These are phyloP conservation scores for Meira miltonrushii DNA, from an alignment of 1,284 basidiomycete species.

Conservation along the genomic window DNA sequence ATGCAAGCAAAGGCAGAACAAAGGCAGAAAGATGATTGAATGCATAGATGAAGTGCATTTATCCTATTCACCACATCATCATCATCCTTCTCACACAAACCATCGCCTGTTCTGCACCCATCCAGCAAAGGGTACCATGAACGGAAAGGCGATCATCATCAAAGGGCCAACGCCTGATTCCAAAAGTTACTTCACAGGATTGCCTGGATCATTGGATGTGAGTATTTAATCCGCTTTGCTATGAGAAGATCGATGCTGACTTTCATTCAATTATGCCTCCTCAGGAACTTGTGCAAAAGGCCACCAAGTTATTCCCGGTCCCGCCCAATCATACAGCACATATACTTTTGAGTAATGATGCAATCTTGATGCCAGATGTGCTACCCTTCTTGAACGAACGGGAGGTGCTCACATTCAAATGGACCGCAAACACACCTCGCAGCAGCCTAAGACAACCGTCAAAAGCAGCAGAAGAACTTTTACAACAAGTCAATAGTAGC, in stretches of 20 bases:
- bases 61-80: too few species aligned
- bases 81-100: background rate
- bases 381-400: slow-evolving; percentile 44
- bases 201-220: slow-evolving; percentile 34
- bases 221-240: slow-evolving; percentile 5
- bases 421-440: slow-evolving; percentile 33
- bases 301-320: slow-evolving; percentile 36
- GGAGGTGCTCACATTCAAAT: slow-evolving; percentile 44
- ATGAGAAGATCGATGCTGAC: background rate
- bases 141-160: slow-evolving; percentile 33
- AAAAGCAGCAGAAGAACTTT: slow-evolving; percentile 21
- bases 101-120: background rate
- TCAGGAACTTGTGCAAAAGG: slow-evolving; percentile 35
- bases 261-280: background rate
- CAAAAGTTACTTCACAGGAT: slow-evolving; percentile 38
- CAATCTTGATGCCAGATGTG: slow-evolving; percentile 41
- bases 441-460: slow-evolving; percentile 17
- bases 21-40: background rate
- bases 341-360: slow-evolving; percentile 35
- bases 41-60: too few species aligned
- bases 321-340: slow-evolving; percentile 42
- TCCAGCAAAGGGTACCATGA: background rate
- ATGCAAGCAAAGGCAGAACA: background rate
- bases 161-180: slow-evolving; percentile 44
- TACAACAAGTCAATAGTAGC: slow-evolving; percentile 20